Evolutionary conservation across 306 rosid genomes (phyloP).

Genomic region (Trifolium subterraneum): DNA sequence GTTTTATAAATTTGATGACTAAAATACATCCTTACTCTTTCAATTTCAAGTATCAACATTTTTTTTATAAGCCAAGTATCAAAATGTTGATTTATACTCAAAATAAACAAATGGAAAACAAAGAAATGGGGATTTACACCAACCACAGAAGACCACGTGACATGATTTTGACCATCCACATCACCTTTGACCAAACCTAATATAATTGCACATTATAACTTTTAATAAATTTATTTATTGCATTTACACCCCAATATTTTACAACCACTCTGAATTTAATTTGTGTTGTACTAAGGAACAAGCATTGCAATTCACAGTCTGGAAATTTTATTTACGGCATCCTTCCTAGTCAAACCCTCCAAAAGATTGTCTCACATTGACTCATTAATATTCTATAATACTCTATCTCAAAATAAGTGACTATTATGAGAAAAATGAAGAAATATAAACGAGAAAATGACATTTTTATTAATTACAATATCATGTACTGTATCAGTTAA

Average conservation of each 20-base stretch:
- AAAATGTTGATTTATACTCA: neutral
- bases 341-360: constrained; percentile 28
- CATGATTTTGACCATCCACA: constrained; percentile 61
- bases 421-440: no score
- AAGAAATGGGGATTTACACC: constrained; percentile 40
- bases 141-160: constrained; percentile 64
- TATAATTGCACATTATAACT: constrained; percentile 18
- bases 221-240: constrained; percentile 33
- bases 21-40: no score
- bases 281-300: constrained; percentile 36
- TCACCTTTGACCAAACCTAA: constrained; percentile 55
- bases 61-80: no score
- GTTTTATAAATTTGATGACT: no score
- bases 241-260: constrained; percentile 34
- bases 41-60: no score
- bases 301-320: constrained; percentile 32
- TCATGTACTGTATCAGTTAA: no score
- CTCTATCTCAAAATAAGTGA: no score
- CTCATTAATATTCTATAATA: neutral
- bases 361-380: constrained; percentile 29
- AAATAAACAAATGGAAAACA: no score
- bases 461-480: no score
- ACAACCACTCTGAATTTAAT: constrained; percentile 22
- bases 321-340: constrained; percentile 13
- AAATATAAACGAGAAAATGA: no score